Base-by-base conservation (phyloP, 208 protist genomes). In the Trichomonas vaginalis region DNA sequence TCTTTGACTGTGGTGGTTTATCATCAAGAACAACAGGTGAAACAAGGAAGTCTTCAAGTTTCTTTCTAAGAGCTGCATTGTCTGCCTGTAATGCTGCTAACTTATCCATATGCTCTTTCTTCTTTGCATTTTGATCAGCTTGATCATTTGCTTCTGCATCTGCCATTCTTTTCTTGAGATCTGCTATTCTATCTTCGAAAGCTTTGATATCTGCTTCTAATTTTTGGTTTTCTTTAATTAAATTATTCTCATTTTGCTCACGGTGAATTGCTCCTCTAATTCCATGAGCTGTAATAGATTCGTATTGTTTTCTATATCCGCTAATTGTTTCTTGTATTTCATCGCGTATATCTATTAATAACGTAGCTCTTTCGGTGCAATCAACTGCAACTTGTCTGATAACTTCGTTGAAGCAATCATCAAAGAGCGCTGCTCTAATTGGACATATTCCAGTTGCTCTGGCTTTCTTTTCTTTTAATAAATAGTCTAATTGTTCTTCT, bases 331-430 rank as follows among this genome's bases (percentile, higher is more conserved):
- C 98, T 9, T 98, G 95, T 12, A 98, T 95, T 96, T 99, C 99
- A 62, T 99, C 98, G 0, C 98, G 96, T 56, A 99, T 97, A 14
- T 99, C 98, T 37, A 99, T 97, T 45, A 99, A 97, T 95, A 99
- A 97, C 51, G 99, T 96, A 15, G 99, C 99, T 12, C 99, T 97
- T 96, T 99, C 98, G 12, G 98, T 98, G 95, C 98, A 99, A 95
- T 99, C 98, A 39, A 99, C 96, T 14, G 98, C 99, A n/a, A 99
- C 97, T 96, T 99, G 98, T 15, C 99, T 98, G 95, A 99, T 99
- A n/a, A 99, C 79, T 95, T 98, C 98, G 87, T 98, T 97, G 37
- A 99, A 99, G 17, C 98, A 96, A 95, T 99, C 98, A 15, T 97
- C 79, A 96, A 99, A 99, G 10, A 99, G 96, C 96, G 98, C 98